Base-by-base conservation (phyloP, 768 basidiomycete species). In the Lentinula edodes region DNA sequence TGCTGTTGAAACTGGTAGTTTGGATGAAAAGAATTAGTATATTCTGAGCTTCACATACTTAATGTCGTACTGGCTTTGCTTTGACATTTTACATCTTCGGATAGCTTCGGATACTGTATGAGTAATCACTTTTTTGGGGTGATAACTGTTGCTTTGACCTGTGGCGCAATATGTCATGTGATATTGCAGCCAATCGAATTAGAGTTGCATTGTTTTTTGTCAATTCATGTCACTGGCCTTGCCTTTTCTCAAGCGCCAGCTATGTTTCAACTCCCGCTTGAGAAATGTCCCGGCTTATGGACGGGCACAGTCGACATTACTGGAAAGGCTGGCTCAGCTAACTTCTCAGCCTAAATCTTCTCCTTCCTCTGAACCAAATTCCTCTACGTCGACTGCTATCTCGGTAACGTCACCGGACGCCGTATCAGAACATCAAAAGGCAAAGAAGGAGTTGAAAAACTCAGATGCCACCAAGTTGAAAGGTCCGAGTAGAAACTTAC, bases 401-500 rank as follows among this genome's bases (percentile, higher is more conserved):
- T 54, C 53, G 15, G n/a, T 12, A n/a, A 38, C 53, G 7, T 41
- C 38, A 10, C 13, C 34, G 5, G 35, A 28, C 3, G 34, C 38
- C 6, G 23, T 36, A 7, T 34, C 23, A 4, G 41, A 4, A 28
- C 13, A 16, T 12, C 54, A 45, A 59, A 53, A 34, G 45, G 41
- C 23, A 9, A 32, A 7, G 32, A 58, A 53, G 51, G 51, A 52
- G 34, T 32, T 0, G 34, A 52, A 10, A 52, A 34, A 5, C 15
- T 5, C 12, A 32, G 41, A 56, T 12, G 9, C 38, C 0, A 58
- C 45, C 32, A 42, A 32, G 6, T 41, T 43, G 23, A 52, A 32
- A 12, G 32, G 8, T 10, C 61, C 63, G 6, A 58, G 60, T 20
- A 58, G 67, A 60, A 75, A 72, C 65, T 64, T 75, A 13, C 66